Evolutionary conservation across 805 yeast species (phyloP).

Genomic region (Clavispora santaluciae): DNA sequence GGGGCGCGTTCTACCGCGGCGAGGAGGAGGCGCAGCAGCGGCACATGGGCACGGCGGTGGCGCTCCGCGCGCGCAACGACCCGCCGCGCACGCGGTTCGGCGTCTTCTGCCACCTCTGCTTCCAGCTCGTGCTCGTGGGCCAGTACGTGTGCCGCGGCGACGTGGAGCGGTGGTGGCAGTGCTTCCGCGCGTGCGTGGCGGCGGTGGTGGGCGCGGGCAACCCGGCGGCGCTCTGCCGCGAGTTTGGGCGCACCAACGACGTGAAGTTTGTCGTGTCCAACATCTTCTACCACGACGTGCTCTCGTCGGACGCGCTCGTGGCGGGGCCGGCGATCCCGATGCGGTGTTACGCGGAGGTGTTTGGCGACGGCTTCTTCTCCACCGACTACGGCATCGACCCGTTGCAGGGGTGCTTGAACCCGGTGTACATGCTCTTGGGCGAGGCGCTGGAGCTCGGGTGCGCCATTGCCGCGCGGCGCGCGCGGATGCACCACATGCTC

Average conservation of each 20-base stretch:
- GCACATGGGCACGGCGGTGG: conserved; percentile 12
- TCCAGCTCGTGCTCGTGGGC: conserved; percentile 19
- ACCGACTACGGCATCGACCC: conserved; percentile 38
- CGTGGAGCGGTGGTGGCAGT: conserved; percentile 32
- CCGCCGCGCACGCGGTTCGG: background rate
- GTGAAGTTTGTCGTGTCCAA: conserved; percentile 39
- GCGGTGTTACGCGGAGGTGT: conserved; percentile 23
- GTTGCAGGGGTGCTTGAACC: conserved; percentile 39
- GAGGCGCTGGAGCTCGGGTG: conserved; percentile 15
- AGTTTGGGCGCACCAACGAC: conserved; percentile 30
- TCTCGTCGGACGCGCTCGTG: conserved; percentile 28
- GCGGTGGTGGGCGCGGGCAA: conserved; percentile 34
- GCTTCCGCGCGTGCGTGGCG: conserved; percentile 28
- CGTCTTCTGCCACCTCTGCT: conserved; percentile 11
- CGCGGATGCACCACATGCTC: background rate
- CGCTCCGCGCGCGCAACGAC: conserved; percentile 2
- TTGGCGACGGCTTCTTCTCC: conserved; percentile 4
- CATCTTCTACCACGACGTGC: conserved; percentile 41
- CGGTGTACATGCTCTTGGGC: conserved; percentile 35
- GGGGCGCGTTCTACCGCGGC: conserved; percentile 46
- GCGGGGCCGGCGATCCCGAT: conserved; percentile 12
- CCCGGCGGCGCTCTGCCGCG: conserved; percentile 25
- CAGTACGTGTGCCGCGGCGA: conserved; percentile 23
- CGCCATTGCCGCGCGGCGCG: background rate
- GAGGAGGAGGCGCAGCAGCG: background rate